A percentile compares a stretch with the other conserved stretches of the same genome.
Conservation (phyloP, 2,329 filamentous ascomycete species). For the Sporothrix globosa region DNA sequence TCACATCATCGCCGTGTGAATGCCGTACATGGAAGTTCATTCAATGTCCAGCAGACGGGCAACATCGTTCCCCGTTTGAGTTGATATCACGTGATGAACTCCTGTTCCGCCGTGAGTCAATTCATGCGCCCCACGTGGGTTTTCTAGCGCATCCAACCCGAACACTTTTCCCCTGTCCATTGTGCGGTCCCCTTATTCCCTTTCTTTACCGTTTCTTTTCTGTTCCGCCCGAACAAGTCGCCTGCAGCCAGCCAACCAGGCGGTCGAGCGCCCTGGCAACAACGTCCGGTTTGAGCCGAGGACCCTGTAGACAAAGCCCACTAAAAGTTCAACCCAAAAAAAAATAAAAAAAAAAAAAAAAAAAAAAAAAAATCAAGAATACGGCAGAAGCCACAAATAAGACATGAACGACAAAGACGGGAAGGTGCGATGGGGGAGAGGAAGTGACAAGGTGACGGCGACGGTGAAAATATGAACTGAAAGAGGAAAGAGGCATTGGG, state of each 20-base stretch:
- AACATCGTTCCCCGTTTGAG: background rate
- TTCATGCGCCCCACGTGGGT: slow-evolving; percentile 29
- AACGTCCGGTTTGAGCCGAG: slow-evolving; percentile 35
- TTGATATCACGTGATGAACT: slow-evolving; percentile 2
- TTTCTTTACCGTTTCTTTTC: slow-evolving; percentile 17
- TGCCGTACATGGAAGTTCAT: background rate
- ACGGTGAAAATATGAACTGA: background rate
- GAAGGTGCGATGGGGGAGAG: background rate
- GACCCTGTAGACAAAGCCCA: slow-evolving; percentile 27
- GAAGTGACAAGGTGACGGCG: background rate
- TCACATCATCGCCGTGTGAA: background rate
- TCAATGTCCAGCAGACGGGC: background rate
- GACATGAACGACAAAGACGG: background rate
- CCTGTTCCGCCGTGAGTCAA: slow-evolving; percentile 19
- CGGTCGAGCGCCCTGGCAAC: slow-evolving; percentile 20
- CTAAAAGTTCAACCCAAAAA: slow-evolving; percentile 32
- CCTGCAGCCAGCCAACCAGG: slow-evolving; percentile 21
- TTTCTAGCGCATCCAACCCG: slow-evolving; percentile 21
- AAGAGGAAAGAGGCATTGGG: slow-evolving; percentile 11
- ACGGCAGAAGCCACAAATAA: background rate
- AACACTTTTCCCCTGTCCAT: background rate
- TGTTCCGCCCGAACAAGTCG: slow-evolving; percentile 15
- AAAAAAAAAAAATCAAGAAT: background rate
- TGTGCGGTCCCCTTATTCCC: background rate
- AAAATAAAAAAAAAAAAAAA: too few relatives aligned